Evolutionary conservation across 2,329 filamentous ascomycete species (phyloP).

Genomic region (Phoma sp.): DNA sequence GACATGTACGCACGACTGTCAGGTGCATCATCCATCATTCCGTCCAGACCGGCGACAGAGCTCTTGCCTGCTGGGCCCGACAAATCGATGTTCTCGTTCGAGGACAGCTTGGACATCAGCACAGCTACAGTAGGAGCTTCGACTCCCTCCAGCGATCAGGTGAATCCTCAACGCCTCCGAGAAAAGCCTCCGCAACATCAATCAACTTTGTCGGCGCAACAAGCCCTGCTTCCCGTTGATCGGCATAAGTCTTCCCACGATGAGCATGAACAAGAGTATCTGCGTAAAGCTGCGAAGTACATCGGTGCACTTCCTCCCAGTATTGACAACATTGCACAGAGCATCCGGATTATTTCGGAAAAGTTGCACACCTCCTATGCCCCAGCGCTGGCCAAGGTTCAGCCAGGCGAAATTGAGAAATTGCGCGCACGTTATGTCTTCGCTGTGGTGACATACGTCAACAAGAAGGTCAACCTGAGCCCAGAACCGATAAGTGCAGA

Average conservation of each 20-base stretch:
- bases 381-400: not conserved
- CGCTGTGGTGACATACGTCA: constrained; percentile 31
- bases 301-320: constrained; percentile 20
- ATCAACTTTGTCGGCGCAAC: not conserved
- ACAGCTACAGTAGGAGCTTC: not conserved
- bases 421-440: constrained; percentile 27
- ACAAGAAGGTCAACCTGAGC: constrained; percentile 21
- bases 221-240: not conserved
- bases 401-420: constrained; percentile 14
- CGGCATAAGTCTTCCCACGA: not conserved
- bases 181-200: not conserved
- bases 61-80: not conserved
- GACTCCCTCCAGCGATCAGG: too few species aligned
- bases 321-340: constrained; percentile 3
- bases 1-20: constrained; percentile 30
- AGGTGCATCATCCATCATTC: not conserved
- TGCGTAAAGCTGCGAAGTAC: constrained; percentile 26
- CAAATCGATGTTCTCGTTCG: constrained; percentile 13
- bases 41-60: not conserved
- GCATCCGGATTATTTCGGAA: constrained; percentile 22
- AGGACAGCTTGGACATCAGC: not conserved
- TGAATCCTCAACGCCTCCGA: not conserved
- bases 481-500: constrained; percentile 14
- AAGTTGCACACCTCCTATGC: constrained; percentile 27
- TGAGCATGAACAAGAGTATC: constrained; percentile 23